phyloP scores from a whole-genome alignment of 768 basidiomycete genomes.

The Nidularia pulvinata region DNA sequence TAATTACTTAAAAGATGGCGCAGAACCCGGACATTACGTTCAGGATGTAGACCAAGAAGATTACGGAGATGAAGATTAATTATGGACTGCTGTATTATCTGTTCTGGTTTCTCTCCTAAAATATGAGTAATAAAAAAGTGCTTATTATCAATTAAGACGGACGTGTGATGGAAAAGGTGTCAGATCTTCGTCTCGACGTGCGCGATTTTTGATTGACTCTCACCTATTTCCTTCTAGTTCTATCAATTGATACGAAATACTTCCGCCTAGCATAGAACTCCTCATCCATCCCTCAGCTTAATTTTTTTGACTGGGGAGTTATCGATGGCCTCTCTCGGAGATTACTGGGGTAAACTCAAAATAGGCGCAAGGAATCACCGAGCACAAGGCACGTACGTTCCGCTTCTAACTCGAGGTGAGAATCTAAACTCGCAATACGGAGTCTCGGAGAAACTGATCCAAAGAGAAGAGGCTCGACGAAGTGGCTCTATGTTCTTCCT shows the following conservation, averaged over 20 bases:
- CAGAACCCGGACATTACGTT: conserved; percentile 1
- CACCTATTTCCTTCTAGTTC: background rate
- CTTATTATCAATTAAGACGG: no score
- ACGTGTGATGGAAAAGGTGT: no score
- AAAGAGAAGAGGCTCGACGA: background rate
- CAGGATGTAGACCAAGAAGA: conserved; percentile 9
- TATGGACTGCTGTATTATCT: background rate
- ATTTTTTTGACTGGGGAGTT: background rate
- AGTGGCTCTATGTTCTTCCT: background rate
- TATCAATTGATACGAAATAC: background rate
- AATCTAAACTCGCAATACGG: background rate
- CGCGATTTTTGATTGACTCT: no score
- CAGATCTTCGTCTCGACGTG: no score
- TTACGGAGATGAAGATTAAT: conserved; percentile 8
- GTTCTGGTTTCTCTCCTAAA: no score
- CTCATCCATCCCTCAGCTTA: background rate
- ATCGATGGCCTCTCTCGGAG: background rate
- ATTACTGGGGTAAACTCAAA: background rate
- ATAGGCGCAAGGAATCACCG: background rate
- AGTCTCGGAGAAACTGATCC: background rate
- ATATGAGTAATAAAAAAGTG: no score
- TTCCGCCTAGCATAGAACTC: background rate
- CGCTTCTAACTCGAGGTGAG: background rate
- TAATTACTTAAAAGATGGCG: conserved; percentile 25
- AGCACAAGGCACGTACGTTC: background rate